Evolutionary conservation across 1,139 yeast genomes (phyloP).

Genomic region (Blastobotrys arbuscula): DNA sequence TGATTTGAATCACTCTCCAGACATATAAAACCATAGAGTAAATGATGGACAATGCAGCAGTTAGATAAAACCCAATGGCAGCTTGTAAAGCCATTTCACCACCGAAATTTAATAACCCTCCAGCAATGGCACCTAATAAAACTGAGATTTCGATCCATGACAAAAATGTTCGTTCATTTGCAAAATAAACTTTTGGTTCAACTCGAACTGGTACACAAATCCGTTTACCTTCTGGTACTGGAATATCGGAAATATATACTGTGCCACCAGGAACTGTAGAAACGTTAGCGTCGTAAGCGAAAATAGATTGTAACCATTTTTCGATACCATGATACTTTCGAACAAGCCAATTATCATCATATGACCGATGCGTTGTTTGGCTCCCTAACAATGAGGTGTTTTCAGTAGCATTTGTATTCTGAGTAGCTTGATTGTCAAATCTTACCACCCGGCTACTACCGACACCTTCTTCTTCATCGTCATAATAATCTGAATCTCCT

Average conservation of each 20-base stretch:
- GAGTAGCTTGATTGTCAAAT: conserved; percentile 5
- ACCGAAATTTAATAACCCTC: conserved; percentile 90
- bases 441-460: conserved; percentile 16
- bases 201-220: conserved; percentile 96
- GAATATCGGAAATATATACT: conserved; percentile 49
- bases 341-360: conserved; percentile 10
- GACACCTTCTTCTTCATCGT: conserved; percentile 4
- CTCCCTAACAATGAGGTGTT: conserved; percentile 27
- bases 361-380: not conserved
- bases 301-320: conserved; percentile 27
- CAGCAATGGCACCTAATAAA: conserved; percentile 88
- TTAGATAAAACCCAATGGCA: conserved; percentile 80
- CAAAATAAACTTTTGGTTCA: conserved; percentile 97
- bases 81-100: conserved; percentile 72
- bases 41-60: conserved; percentile 65
- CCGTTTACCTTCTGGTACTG: conserved; percentile 74
- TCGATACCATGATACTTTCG: not conserved
- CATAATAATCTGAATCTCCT: conserved; percentile 38
- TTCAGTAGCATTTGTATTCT: conserved; percentile 23
- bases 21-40: conserved; percentile 75
- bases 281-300: conserved; percentile 44
- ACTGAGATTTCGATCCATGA: conserved; percentile 97
- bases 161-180: conserved; percentile 94
- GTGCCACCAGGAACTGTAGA: conserved; percentile 80
- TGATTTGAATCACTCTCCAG: conserved; percentile 77